Evolutionary conservation across 1,284 basidiomycete genomes (phyloP), one percentile per base, ranked within the genome.

Genomic region (Ganoderma meredithae): DNA sequence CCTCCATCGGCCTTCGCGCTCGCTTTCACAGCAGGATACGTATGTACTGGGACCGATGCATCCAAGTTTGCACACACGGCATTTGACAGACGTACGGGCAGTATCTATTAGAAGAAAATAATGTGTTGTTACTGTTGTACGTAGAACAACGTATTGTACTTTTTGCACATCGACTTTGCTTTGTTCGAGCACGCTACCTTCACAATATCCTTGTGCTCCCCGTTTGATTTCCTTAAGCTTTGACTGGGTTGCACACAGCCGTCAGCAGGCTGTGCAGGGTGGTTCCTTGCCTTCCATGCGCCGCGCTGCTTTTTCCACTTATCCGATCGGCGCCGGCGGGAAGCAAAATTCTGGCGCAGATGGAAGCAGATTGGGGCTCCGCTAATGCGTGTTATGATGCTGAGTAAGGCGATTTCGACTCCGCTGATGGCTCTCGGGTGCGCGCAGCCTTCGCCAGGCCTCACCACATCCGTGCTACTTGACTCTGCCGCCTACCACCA

Each of bases 71-170:
- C 47, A n/a, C 59, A 47, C 44, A 49, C 22, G 64, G 66, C 60
- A 65, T 65, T 65, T 62, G 68, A 63, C 47, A 44, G 62, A 63
- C 63, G 36, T 36, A 36, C 36, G 36, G 62, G 66, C 68, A 61
- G 68, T 71, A 71, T 71, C 71, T 72, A 72, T 60, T 71, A 71
- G 71, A 72, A 68, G 71, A 72, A 71, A 71, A 69, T 71, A 71
- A 72, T 72, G 66, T 71, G 69, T 72, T 31, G 27, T 31, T 31
- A 31, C 27, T 31, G 27, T 31, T 67, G 67, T 69, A 71, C 19
- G 71, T 72, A 72, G 71, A 72, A 44, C 64, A 62, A 63, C 69
- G 71, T 72, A 72, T 71, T 72, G 71, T 72, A 72, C 69, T 69
- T 67, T 72, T 70, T 56, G 17, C 60, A 47, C 60, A 53, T 15